These are phyloP conservation scores for Crithidia sp. DNA, from an alignment of 208 protist genomes.

Conservation along the genomic window DNA sequence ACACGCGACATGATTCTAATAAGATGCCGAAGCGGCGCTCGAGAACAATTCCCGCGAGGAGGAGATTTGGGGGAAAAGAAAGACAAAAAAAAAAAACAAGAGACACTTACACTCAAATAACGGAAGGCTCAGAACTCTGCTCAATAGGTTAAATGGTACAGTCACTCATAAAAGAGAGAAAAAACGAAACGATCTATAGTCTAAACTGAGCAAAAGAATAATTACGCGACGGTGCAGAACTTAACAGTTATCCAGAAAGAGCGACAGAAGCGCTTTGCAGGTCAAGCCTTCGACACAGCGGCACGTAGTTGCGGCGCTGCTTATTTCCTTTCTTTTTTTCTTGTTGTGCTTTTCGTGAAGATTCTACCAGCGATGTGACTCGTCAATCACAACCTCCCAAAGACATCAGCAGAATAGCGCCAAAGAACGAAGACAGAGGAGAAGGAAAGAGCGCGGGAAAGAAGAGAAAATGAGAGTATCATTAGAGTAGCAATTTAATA, in stretches of 20 bases:
- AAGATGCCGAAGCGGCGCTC: too few species aligned
- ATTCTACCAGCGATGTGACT: neutral
- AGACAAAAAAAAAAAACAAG: too few species aligned
- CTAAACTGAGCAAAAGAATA: neutral
- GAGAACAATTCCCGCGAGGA: neutral
- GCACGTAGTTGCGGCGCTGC: too few species aligned
- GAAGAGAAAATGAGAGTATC: neutral
- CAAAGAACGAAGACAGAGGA: neutral
- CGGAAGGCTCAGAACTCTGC: neutral
- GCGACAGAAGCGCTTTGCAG: neutral
- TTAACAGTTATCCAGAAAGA: too few species aligned
- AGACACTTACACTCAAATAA: neutral
- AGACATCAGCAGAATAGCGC: neutral
- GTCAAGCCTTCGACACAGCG: too few species aligned
- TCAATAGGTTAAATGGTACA: neutral
- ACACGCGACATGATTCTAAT: slow-evolving; percentile 37
- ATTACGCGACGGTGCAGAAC: neutral
- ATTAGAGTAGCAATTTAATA: neutral
- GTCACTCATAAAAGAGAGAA: slow-evolving; percentile 20
- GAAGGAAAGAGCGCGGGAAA: neutral
- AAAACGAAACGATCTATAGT: slow-evolving; percentile 16
- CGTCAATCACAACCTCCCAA: neutral
- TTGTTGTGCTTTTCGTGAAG: neutral
- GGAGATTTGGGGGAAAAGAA: neutral
- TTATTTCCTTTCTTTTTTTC: too few species aligned